Conservation (phyloP, 345 rosid species). For the Acer saccharum region DNA sequence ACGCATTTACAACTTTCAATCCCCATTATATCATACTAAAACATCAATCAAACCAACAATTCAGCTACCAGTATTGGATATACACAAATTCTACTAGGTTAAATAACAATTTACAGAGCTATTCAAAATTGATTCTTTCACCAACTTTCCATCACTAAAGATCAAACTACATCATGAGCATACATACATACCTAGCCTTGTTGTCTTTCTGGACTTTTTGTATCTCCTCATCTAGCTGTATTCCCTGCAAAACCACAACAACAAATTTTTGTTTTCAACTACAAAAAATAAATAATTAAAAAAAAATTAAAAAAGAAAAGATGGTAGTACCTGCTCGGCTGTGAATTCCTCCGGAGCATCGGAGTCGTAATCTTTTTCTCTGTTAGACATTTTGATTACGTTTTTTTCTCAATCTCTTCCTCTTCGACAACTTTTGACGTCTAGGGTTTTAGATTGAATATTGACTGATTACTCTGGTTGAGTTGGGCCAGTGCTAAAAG, state of each 20-base stretch:
- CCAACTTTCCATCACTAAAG: not conserved
- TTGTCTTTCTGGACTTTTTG: conserved; percentile 62
- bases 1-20: not conserved
- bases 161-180: not conserved
- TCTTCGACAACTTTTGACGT: not conserved
- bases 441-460: conserved; percentile 32
- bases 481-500: not conserved
- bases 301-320: not conserved
- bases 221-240: conserved; percentile 59
- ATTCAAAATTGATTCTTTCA: not conserved
- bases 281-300: not conserved
- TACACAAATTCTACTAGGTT: not conserved
- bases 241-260: conserved; percentile 45
- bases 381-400: conserved; percentile 43
- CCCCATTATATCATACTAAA: not conserved
- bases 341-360: conserved; percentile 84
- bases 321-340: conserved; percentile 60
- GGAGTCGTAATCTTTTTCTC: conserved; percentile 46
- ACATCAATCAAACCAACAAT: not conserved
- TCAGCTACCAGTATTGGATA: not conserved
- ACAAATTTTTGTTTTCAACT: not conserved
- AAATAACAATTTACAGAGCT: not conserved
- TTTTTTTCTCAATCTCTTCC: conserved; percentile 6
- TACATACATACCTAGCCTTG: conserved; percentile 47
- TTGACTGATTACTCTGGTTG: too few species aligned